Evolutionary conservation across 805 yeast genomes (phyloP), one percentile per base, ranked within the genome.

Genomic region (Yamadazyma phyllophila): DNA sequence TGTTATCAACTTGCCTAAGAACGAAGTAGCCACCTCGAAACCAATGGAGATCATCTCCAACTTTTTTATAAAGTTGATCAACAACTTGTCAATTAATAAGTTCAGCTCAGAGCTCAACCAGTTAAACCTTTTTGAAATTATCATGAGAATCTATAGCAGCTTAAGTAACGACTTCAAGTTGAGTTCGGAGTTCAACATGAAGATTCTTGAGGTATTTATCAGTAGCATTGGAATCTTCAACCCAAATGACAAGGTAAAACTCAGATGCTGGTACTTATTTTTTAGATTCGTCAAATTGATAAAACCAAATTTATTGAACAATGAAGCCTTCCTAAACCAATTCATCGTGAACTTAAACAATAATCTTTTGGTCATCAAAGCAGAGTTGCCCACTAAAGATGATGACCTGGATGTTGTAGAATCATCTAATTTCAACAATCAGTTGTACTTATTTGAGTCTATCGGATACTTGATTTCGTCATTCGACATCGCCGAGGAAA

Each of bases 201-300:
- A 83, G 48, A 80, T 89, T 14, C 70, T 92, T 47, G 86, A 87
- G 54, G 77, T 87, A 16, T 92, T 94, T 60, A 80, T 89, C 37
- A 81, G 94, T 13, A 82, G 82, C 30, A 76, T 83, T 54, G 98
- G 97, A 12, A 78, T 92, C 50, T 90, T 88, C 63, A 88, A 85
- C 65, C 71, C 75, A 4, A 74, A 77, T 53, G 85, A 78, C 47
- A 85, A 81, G 50, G 97, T 91, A 3, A 82, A 90, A 56, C 74
- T 81, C 45, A 82, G 97, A 62, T 77, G 95, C 35, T 94, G 98
- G 97, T 92, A 88, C 62, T 71, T 91, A 51, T 88, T 92, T 56
- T 83, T 83, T 58, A 78, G 96, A 61, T 87, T 91, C 57, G 76
- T 90, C 49, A 88, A 85, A 60, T 70, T 85, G 39, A 83, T 92